These are phyloP conservation scores for Huntiella decipiens DNA, from an alignment of 2,329 filamentous ascomycete genomes.

Conservation along the genomic window DNA sequence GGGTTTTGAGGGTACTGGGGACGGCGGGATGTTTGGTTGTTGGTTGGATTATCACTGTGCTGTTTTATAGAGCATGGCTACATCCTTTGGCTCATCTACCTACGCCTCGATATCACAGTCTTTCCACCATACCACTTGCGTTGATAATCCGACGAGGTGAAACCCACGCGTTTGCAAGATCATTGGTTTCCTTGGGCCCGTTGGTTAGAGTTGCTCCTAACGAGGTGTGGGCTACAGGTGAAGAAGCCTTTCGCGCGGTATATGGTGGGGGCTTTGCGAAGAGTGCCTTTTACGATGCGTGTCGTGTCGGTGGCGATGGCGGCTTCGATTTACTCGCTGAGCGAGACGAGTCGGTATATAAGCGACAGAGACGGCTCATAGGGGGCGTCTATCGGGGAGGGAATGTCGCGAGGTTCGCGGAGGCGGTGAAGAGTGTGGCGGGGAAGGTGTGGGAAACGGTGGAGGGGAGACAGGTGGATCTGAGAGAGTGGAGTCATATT, in stretches of 20 bases:
- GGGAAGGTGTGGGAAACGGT: slow-evolving; percentile 20
- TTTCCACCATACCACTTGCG: slow-evolving; percentile 30
- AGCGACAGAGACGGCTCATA: slow-evolving; percentile 29
- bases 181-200: slow-evolving; percentile 12
- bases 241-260: slow-evolving; percentile 24
- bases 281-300: slow-evolving; percentile 12
- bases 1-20: no score
- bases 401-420: slow-evolving; percentile 24
- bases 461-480: slow-evolving; percentile 20
- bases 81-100: slow-evolving; percentile 28
- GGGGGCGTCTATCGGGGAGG: slow-evolving; percentile 27
- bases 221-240: slow-evolving; percentile 32
- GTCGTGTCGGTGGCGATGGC: slow-evolving; percentile 16
- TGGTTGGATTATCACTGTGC: no score
- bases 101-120: slow-evolving; percentile 26
- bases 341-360: slow-evolving; percentile 26
- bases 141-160: slow-evolving; percentile 25
- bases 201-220: slow-evolving; percentile 34
- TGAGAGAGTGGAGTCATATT: slow-evolving; percentile 39
- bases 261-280: no score
- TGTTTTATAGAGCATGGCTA: slow-evolving; percentile 22
- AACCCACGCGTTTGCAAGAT: slow-evolving; percentile 14
- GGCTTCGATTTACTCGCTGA: slow-evolving; percentile 34
- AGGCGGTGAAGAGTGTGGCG: slow-evolving; percentile 24
- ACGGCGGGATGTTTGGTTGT: no score